phyloP scores from a whole-genome alignment of 768 basidiomycete genomes.

The Pleurotus ostreatus region DNA sequence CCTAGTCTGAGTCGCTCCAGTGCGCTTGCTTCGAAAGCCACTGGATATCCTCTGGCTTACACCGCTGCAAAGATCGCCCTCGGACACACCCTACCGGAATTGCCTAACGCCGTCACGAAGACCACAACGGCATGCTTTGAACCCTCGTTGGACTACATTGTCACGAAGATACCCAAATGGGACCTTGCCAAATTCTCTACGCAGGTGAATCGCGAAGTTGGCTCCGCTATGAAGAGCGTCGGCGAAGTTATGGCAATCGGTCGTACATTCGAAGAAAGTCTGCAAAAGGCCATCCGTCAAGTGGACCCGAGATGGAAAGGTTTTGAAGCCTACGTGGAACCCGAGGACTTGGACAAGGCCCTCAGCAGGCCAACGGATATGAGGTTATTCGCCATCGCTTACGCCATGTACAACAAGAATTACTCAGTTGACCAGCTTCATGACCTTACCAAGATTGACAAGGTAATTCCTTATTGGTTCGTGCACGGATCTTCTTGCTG shows the following conservation, averaged over 20 bases:
- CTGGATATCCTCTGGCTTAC: conserved; percentile 98
- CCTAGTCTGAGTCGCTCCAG: conserved; percentile 76
- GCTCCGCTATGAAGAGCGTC: conserved; percentile 98
- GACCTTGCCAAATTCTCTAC: conserved; percentile 96
- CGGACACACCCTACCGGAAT: conserved; percentile 94
- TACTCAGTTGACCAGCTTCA: conserved; percentile 90
- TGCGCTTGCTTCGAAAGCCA: conserved; percentile 97
- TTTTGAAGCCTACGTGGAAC: conserved; percentile 91
- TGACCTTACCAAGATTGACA: conserved; percentile 97
- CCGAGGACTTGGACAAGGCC: conserved; percentile 80
- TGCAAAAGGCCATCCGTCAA: conserved; percentile 98
- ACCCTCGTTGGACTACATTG: conserved; percentile 97
- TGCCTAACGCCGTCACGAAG: conserved; percentile 98
- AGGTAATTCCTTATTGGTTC: conserved; percentile 40
- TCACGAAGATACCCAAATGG: conserved; percentile 99
- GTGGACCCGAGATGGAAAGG: conserved; percentile 96
- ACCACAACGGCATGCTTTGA: conserved; percentile 99
- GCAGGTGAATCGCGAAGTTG: conserved; percentile 91
- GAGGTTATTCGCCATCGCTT: conserved; percentile 94
- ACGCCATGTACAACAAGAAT: conserved; percentile 92
- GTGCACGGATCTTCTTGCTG: neutral
- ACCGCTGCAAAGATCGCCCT: conserved; percentile 99
- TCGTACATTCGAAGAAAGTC: conserved; percentile 95
- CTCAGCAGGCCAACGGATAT: conserved; percentile 88
- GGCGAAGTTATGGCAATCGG: conserved; percentile 99